phyloP scores from a whole-genome alignment of 805 yeast genomes.

The Metschnikowia reukaufii region DNA sequence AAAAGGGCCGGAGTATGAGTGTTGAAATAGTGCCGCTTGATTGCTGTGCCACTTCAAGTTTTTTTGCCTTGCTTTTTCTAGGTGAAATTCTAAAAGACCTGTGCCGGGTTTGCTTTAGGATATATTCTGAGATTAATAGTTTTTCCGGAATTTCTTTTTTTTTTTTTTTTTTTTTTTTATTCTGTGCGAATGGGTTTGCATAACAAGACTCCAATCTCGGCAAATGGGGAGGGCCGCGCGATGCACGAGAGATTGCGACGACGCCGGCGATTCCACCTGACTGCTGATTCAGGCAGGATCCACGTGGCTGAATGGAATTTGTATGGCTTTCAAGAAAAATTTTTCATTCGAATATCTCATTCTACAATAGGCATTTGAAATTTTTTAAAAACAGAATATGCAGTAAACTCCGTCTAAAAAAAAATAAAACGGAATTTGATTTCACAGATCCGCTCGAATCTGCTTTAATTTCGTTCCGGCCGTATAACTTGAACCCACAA shows the following conservation, averaged over 20 bases:
- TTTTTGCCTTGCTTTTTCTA: not conserved
- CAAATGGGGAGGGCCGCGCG: slow-evolving; percentile 3
- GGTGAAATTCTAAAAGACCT: not conserved
- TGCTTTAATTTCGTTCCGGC: not conserved
- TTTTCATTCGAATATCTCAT: not conserved
- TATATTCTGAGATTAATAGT: not conserved
- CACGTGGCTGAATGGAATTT: not conserved
- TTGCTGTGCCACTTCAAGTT: too few species aligned
- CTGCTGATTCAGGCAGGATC: not conserved
- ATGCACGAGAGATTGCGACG: slow-evolving; percentile 5
- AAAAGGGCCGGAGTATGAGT: too few species aligned
- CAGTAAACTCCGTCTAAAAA: too few species aligned
- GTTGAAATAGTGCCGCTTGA: too few species aligned
- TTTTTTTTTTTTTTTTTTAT: not conserved
- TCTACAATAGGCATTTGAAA: too few species aligned
- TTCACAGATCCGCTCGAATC: not conserved
- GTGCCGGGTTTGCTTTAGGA: slow-evolving; percentile 1
- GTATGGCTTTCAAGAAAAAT: not conserved
- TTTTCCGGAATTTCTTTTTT: not conserved
- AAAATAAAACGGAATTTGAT: not conserved
- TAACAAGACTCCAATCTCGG: slow-evolving; percentile 3
- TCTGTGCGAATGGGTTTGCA: slow-evolving; percentile 1
- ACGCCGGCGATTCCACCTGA: not conserved
- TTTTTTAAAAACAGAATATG: too few species aligned
- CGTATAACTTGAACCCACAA: too few species aligned